phyloP scores from a whole-genome alignment of 2,329 filamentous ascomycete genomes.

The Penicillium sp. region DNA sequence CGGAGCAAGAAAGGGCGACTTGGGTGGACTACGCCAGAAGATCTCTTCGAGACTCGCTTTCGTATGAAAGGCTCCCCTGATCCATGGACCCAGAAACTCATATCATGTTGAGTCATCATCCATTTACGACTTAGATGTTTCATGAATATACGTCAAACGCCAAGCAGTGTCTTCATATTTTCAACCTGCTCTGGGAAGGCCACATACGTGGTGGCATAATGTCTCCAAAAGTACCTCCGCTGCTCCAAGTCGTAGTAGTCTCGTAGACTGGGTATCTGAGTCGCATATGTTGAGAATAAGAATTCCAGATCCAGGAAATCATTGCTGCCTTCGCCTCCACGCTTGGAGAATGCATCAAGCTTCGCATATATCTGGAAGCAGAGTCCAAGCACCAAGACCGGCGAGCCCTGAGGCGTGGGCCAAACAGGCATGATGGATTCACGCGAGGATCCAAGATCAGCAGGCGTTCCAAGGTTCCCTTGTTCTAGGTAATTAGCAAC shows the following conservation, averaged over 20 bases:
- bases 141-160: conserved; percentile 6
- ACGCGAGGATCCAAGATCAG: conserved; percentile 17
- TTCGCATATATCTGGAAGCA: conserved; percentile 21
- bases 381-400: conserved; percentile 16
- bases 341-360: conserved; percentile 14
- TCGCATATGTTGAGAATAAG: conserved; percentile 16
- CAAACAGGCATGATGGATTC: conserved; percentile 16
- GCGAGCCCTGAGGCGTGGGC: conserved; percentile 16
- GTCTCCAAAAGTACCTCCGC: conserved; percentile 15
- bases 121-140: conserved; percentile 3
- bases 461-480: conserved; percentile 20
- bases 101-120: conserved; percentile 15
- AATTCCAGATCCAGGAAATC: conserved; percentile 19
- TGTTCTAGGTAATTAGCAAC: conserved; percentile 6
- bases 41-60: conserved; percentile 25
- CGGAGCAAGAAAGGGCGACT: conserved; percentile 23
- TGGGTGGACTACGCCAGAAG: conserved; percentile 26
- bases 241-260: conserved; percentile 16
- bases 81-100: conserved; percentile 24
- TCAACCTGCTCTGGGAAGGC: conserved; percentile 18
- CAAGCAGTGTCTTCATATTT: conserved; percentile 15
- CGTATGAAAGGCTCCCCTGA: conserved; percentile 25
- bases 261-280: conserved; percentile 14
- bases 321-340: conserved; percentile 19
- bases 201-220: conserved; percentile 16